Percentiles rank a stretch among this genome's conserved stretches.
Evolutionary conservation across 108 stramenopile genomes (phyloP).

Genomic region (Cyclotella cryptica): DNA sequence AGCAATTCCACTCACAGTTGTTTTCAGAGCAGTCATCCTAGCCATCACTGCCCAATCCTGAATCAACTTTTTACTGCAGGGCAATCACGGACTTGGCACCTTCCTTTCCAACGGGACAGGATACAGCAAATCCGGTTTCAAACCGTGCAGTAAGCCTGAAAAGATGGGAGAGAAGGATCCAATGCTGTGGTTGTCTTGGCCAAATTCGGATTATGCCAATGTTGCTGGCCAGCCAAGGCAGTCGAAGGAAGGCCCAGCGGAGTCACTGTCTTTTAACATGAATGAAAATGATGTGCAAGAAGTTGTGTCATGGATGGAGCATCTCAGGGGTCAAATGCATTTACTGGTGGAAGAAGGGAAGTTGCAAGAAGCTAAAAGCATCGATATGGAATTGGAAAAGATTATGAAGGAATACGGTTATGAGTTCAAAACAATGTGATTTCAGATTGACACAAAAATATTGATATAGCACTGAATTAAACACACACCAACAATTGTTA

Average conservation of each 20-base stretch:
- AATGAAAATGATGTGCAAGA: background rate
- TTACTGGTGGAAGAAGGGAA: constrained; percentile 54
- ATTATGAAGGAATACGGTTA: constrained; percentile 58
- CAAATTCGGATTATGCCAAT: constrained; percentile 77
- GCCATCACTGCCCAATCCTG: constrained; percentile 65
- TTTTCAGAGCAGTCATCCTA: constrained; percentile 47
- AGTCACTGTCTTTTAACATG: background rate
- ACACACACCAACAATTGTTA: background rate
- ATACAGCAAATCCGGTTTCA: constrained; percentile 61
- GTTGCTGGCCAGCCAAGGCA: constrained; percentile 71
- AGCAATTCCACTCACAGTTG: constrained; percentile 21
- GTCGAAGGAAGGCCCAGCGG: background rate
- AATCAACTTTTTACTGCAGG: constrained; percentile 68
- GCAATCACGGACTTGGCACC: constrained; percentile 75
- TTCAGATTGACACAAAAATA: background rate
- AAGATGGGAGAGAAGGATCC: constrained; percentile 48
- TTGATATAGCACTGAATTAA: background rate
- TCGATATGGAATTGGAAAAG: constrained; percentile 57
- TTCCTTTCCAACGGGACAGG: constrained; percentile 76
- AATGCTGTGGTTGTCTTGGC: constrained; percentile 79
- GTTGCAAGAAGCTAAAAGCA: constrained; percentile 47
- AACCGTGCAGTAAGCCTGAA: constrained; percentile 15
- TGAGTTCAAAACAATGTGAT: constrained; percentile 30
- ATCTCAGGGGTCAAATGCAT: constrained; percentile 44
- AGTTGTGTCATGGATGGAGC: constrained; percentile 53